Evolutionary conservation across 129 eudicot genomes (phyloP), one percentile per base, ranked within the genome.

Genomic region (Flaveria brownii): DNA sequence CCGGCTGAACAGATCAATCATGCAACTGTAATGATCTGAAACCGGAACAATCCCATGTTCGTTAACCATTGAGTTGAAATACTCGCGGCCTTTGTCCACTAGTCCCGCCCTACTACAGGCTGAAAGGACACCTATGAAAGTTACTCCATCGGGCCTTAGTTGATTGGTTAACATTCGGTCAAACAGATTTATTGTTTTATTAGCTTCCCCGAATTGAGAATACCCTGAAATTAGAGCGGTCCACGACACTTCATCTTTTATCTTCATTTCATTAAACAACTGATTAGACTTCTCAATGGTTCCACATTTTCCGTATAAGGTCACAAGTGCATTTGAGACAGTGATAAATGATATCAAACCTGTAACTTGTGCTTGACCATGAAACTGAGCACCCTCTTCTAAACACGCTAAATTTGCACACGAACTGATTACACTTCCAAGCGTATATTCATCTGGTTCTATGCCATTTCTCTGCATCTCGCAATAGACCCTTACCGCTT

Each of bases 311-410:
- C 88, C 90, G 23, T 94, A 94, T 52, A 94, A 77, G 57, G 97
- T 91, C 20, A 94, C 82, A 39, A 94, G 93, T 56, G 98, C 88
- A 54, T 94, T 94, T 0, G 98, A 88, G 62, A 94, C 98, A 2
- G 93, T 84, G 23, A 87, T 68, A 68, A 83, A 94, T 39, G 87
- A 86, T 65, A 86, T 80, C 69, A 91, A 83, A n/a, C 98, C 98
- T 36, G 93, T 85, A 10, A 86, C 89, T 4, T 80, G 72, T 33
- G 97, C 97, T 72, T 81, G 97, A 41, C 83, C 80, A 71, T 91
- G 98, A 83, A 88, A 91, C 80, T 91, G 98, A 16, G 89, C 88
- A 52, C 98, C 98, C 57, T 94, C 98, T 82, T 94, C 97, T 77
- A 94, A 72, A 79, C 93, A 85, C 0, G 97, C 96, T 22, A 91